Conservation (phyloP, 2,329 filamentous ascomycete species). For the Cryoendolithus antarcticus region DNA sequence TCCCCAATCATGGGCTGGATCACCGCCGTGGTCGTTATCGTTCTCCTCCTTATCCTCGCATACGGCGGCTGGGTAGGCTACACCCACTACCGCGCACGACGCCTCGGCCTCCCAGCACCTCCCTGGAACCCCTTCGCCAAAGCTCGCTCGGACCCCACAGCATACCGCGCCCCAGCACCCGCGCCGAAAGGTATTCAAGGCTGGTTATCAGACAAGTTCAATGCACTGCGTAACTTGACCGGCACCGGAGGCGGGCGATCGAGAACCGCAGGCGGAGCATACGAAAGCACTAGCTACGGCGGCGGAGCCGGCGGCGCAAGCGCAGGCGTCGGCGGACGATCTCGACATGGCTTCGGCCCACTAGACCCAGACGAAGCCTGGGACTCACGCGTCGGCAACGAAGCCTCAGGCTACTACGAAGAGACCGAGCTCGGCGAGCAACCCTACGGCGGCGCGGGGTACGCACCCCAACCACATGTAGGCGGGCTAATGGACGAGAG, state of each 20-base stretch:
- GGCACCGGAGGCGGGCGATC: constrained; percentile 40
- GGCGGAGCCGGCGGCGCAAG: constrained; percentile 7
- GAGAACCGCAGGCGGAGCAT: constrained; percentile 8
- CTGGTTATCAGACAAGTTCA: constrained; percentile 59
- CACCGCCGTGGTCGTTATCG: constrained; percentile 60
- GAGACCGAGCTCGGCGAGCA: constrained; percentile 59
- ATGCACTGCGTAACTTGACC: constrained; percentile 51
- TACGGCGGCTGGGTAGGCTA: constrained; percentile 57
- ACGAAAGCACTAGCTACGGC: constrained; percentile 24
- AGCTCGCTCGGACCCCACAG: constrained; percentile 10
- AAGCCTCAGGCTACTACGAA: constrained; percentile 62
- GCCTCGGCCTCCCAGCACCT: constrained; percentile 63
- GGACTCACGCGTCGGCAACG: constrained; percentile 66
- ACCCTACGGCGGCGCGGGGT: constrained; percentile 27
- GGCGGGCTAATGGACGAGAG: constrained; percentile 25
- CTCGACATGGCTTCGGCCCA: constrained; percentile 48
- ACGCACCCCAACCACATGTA: constrained; percentile 21
- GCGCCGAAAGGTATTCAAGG: constrained; percentile 52
- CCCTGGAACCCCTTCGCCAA: constrained; percentile 56
- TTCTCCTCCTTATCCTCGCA: constrained; percentile 47
- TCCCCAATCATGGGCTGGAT: constrained; percentile 30
- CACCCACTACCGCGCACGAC: constrained; percentile 58
- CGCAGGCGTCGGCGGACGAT: constrained; percentile 7
- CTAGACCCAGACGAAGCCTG: constrained; percentile 77
- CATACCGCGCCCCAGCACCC: constrained; percentile 39